Base-by-base conservation (phyloP, 805 yeast species). In the Candida nemodendra region DNA sequence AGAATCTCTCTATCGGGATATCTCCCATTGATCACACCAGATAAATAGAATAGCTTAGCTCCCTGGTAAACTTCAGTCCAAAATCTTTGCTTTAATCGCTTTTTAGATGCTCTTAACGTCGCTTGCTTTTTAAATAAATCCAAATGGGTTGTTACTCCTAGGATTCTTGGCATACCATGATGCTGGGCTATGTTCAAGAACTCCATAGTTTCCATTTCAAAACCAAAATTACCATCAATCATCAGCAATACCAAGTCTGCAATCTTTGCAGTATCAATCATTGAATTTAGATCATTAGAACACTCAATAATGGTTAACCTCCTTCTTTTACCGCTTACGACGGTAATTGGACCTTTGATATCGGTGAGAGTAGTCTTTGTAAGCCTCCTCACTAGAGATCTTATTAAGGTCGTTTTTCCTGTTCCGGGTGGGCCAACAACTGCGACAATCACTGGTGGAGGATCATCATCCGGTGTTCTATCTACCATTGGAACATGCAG, bases 131-230 rank as follows among this genome's bases (percentile, higher is more conserved):
- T 90, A 72, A 93, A 93, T 34, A 93, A 72, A 63, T 93, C 99
- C 54, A 95, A 72, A 68, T 93, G 99, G 0, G 99, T 93, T 5
- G 96, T 84, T 8, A 93, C 85, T 48, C 98, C 99, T 30, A 93
- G 70, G 14, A 93, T 95, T 52, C 96, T 78, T 28, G 99, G 99
- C 90, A 93, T 93, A 64, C 99, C 99, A 62, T 93, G 99, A 57
- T 91, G 97, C 53, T 93, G 96, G 3, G 96, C 95, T 49, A 93
- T 77, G 56, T 93, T 95, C 47, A 93, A 71, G 57, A 93, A 93
- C 65, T 93, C 99, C 98, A 93, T 95, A 7, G 99, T 93, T 65
- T 93, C 99, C 99, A 93, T 93, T 69, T 93, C 99, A 42, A 93
- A 79, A 6, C 99, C 99, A 60, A 88, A 93, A 61, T 93, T 93